Evolutionary conservation across 768 basidiomycete genomes (phyloP).

Genomic region (Pleurotus pulmonarius): DNA sequence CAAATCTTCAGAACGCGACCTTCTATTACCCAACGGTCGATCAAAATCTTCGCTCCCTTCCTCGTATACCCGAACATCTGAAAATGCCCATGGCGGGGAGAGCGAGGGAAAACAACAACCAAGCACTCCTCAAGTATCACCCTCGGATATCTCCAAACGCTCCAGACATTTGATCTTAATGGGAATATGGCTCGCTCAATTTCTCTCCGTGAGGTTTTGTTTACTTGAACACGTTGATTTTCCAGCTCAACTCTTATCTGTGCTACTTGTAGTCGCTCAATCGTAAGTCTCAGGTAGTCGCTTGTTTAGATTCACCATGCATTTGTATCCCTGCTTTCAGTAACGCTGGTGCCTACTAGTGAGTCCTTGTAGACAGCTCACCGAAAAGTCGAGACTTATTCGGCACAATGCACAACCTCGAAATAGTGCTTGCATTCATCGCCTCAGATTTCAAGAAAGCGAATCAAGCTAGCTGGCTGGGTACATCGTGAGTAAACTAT

Average conservation of each 20-base stretch:
- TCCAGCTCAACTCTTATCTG: too few species aligned
- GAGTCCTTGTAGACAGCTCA: constrained; percentile 17
- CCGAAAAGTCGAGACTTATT: constrained; percentile 1
- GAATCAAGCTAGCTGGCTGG: constrained; percentile 81
- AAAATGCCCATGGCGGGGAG: too few species aligned
- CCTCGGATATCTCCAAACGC: too few species aligned
- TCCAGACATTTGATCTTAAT: neutral
- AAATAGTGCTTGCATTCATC: constrained; percentile 70
- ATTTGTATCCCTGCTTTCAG: constrained; percentile 26
- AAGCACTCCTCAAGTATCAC: too few species aligned
- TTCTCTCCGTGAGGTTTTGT: neutral
- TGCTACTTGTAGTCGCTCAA: neutral
- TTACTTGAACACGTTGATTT: neutral
- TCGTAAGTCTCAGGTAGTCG: neutral
- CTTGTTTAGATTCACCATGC: neutral
- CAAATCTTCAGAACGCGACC: too few species aligned
- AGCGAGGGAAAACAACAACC: too few species aligned
- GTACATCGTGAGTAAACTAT: constrained; percentile 54
- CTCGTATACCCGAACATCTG: too few species aligned
- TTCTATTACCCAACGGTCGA: too few species aligned
- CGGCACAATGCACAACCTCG: neutral
- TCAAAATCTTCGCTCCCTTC: too few species aligned
- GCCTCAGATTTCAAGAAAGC: constrained; percentile 77
- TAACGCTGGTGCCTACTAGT: constrained; percentile 79
- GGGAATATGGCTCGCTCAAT: neutral